Evolutionary conservation across 805 yeast genomes (phyloP), one percentile per base, ranked within the genome.

Genomic region (Candida stauntonica): DNA sequence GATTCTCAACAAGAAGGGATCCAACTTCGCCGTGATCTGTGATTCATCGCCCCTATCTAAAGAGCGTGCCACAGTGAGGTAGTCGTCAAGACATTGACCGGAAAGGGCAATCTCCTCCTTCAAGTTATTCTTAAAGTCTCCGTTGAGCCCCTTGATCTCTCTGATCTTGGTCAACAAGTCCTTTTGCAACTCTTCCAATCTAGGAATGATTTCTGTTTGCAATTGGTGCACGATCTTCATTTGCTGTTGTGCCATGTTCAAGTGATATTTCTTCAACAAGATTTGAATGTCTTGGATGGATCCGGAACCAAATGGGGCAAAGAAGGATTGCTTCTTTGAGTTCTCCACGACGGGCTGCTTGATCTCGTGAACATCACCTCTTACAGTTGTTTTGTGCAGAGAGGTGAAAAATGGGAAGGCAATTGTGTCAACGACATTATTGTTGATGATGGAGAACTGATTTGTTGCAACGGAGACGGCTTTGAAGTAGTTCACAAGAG

Each of bases 251-350:
- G 82, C 79, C 41, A 79, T 60, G 36, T 75, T 69, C n/a, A 77
- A 67, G 58, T 82, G 88, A 54, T 83, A 73, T 63, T 81, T 62
- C 72, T 81, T 66, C 48, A 89, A 63, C 16, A 81, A 64, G 5
- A 81, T 75, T 18, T 95, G 95, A 18, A 89, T 63, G 59, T 88
- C 96, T 53, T 82, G 88, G 40, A 89, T 72, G 12, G 95, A 84
- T 3, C 85, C 85, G 44, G 72, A 73, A 26, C 96, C 96, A 39
- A 54, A 38, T 71, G 65, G 4, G 86, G 89, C 46, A 79, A 64
- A 56, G 86, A 88, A 62, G 69, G 77, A 55, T 71, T 54, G 58
- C 29, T 52, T 52, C 41, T 57, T 52, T 15, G 24, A 15, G 36
- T 54, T 42, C 5, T 46, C 53, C 2, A 45, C 44, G 50, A 26